Percentiles rank a stretch among this genome's conserved stretches.
These are phyloP conservation scores for Fusarium sambucinum DNA, from an alignment of 2,329 filamentous ascomycete species.

Conservation along the genomic window DNA sequence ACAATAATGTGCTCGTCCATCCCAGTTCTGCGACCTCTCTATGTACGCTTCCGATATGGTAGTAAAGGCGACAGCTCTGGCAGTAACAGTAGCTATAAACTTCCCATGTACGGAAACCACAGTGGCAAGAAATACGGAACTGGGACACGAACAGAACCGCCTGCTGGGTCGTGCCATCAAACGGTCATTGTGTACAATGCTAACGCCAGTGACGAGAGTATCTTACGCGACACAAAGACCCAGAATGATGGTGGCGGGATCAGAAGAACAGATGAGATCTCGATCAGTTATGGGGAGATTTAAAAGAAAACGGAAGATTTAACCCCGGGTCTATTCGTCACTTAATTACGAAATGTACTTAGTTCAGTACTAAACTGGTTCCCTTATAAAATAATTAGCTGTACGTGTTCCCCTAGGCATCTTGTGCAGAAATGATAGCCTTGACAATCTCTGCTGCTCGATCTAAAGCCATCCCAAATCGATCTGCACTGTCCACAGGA, in stretches of 20 bases:
- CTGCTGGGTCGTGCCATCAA: neutral
- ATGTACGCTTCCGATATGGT: conserved; percentile 27
- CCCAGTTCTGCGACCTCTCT: conserved; percentile 25
- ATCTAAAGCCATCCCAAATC: neutral
- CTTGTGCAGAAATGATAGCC: neutral
- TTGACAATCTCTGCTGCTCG: conserved; percentile 8
- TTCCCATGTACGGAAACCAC: conserved; percentile 25
- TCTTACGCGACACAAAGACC: conserved; percentile 18
- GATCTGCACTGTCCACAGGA: neutral
- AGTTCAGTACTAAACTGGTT: too few relatives aligned
- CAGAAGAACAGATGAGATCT: conserved; percentile 26
- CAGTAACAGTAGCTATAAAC: neutral
- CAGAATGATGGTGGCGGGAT: conserved; percentile 14
- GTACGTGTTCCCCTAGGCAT: neutral
- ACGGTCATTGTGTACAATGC: neutral
- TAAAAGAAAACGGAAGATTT: neutral
- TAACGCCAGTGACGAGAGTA: conserved; percentile 34
- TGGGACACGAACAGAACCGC: neutral
- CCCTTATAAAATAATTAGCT: too few relatives aligned
- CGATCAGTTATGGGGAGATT: conserved; percentile 11
- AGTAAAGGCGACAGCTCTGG: conserved; percentile 25
- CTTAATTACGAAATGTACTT: neutral
- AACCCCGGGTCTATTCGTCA: too few relatives aligned
- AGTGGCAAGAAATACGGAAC: conserved; percentile 22
- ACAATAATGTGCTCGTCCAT: conserved; percentile 37